Base-by-base conservation (phyloP, 2,329 filamentous ascomycete genomes). In the Aspergillus ibericus region DNA sequence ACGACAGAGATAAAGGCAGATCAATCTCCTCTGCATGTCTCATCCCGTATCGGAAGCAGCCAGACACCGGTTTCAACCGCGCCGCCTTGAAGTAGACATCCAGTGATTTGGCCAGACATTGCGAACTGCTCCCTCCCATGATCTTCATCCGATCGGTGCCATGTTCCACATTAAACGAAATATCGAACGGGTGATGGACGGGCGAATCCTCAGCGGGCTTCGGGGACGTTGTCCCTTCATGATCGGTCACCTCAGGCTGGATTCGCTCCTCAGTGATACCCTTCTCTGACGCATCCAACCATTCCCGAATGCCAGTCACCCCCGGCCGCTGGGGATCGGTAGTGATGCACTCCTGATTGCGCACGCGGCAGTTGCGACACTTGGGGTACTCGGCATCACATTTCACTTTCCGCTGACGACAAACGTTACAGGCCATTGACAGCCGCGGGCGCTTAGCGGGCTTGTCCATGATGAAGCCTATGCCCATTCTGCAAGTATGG, bases 331-430 rank as follows among this genome's bases (percentile, higher is more conserved):
- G 66, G 1, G 66, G 67, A 59, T 70, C 65, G 4, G 60, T 65
- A 1, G 68, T 70, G 16, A 65, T 53, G 36, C 68, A 70, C 1
- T 49, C 40, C 36, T 67, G 59, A 13, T 65, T 63, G 2, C 68
- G 62, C 10, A 62, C 38, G 22, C 61, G 66, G 59, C 68, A 70
- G 38, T 70, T 70, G 5, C 64, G 67, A 55, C 68, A 70, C 40
- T 62, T 66, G 5, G 68, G 68, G 34, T 69, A 66, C n/a, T 70
- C 63, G 0, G 66, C 64, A 35, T 70, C 68, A 42, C 68, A 70
- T 47, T 69, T 69, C 20, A 70, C 63, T 44, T 70, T 70, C 42
- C 67, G 64, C 47, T 62, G 58, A 4, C 67, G 67, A 53, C 68
- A 70, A 13, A 56, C 63, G 27, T 70, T 70, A 52, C 68, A 70